Conservation (phyloP, 2,329 filamentous ascomycete species). For the Colletotrichum liaoningense region DNA sequence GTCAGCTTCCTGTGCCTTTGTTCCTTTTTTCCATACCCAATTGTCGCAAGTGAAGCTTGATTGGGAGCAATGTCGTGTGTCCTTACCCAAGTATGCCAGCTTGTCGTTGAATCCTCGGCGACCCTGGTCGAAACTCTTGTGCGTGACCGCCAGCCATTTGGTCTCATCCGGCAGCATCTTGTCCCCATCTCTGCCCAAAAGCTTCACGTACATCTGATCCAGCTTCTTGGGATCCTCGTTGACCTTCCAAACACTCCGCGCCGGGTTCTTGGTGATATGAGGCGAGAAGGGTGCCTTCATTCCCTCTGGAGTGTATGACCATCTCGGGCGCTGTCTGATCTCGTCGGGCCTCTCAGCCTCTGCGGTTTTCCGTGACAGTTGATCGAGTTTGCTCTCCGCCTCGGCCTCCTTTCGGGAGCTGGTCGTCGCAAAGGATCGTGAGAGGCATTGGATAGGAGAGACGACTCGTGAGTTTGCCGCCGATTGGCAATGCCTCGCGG, state of each 20-base stretch:
- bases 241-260: conserved; percentile 69
- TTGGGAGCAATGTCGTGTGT: neutral
- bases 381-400: conserved; percentile 23
- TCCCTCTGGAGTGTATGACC: conserved; percentile 75
- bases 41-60: conserved; percentile 8
- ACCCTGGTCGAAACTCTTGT: conserved; percentile 98
- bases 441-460: conserved; percentile 23
- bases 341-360: conserved; percentile 28
- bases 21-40: no score
- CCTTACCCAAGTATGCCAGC: conserved; percentile 85
- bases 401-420: neutral
- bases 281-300: conserved; percentile 78
- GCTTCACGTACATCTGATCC: conserved; percentile 80
- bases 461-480: conserved; percentile 8
- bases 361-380: conserved; percentile 21
- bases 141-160: conserved; percentile 96
- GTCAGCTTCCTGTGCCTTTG: conserved; percentile 4
- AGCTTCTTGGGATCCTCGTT: conserved; percentile 81
- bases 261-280: conserved; percentile 66
- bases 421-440: conserved; percentile 32
- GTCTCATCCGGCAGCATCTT: conserved; percentile 86
- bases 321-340: conserved; percentile 62
- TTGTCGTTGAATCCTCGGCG: conserved; percentile 94
- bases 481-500: conserved; percentile 33
- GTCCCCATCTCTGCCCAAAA: conserved; percentile 80